phyloP scores from a whole-genome alignment of 2,329 filamentous ascomycete species.

The Anisogramma anomala region DNA sequence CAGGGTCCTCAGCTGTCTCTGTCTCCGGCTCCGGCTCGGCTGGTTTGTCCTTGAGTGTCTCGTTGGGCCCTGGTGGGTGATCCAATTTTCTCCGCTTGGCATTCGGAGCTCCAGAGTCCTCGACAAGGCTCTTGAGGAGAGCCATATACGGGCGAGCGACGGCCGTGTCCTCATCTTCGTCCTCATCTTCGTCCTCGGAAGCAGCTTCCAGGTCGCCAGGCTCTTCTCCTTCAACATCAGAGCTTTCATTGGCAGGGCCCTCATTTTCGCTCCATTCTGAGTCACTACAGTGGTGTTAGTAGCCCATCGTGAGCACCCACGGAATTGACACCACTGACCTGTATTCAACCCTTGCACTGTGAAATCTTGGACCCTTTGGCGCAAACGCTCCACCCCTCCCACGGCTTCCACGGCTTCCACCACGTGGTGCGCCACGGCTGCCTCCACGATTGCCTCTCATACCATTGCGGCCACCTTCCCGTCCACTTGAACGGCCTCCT shows the following conservation, averaged over 20 bases:
- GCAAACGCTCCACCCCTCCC: slow-evolving; percentile 18
- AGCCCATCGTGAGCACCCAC: slow-evolving; percentile 13
- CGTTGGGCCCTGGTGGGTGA: slow-evolving; percentile 21
- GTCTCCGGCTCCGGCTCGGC: slow-evolving; percentile 21
- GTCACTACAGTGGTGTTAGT: slow-evolving; percentile 15
- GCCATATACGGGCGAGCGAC: slow-evolving; percentile 42
- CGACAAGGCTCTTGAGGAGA: slow-evolving; percentile 45
- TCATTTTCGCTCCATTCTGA: slow-evolving; percentile 26
- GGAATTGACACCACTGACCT: slow-evolving; percentile 14
- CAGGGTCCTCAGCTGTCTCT: slow-evolving; percentile 26
- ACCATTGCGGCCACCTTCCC: slow-evolving; percentile 17
- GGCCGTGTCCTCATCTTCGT: slow-evolving; percentile 29
- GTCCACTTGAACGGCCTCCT: slow-evolving; percentile 20
- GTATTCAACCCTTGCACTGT: slow-evolving; percentile 29
- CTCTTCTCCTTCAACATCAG: slow-evolving; percentile 35
- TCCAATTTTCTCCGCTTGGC: slow-evolving; percentile 48
- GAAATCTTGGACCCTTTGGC: slow-evolving; percentile 30
- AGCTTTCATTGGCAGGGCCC: slow-evolving; percentile 26
- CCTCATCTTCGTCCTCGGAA: slow-evolving; percentile 34
- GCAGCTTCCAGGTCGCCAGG: slow-evolving; percentile 34
- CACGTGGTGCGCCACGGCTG: slow-evolving; percentile 17
- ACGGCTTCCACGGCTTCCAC: slow-evolving; percentile 19
- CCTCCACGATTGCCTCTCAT: slow-evolving; percentile 20
- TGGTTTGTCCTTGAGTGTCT: slow-evolving; percentile 14
- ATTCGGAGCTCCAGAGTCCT: slow-evolving; percentile 29